Evolutionary conservation across 805 yeast genomes (phyloP).

Genomic region (Wickerhamiella bombiphila): DNA sequence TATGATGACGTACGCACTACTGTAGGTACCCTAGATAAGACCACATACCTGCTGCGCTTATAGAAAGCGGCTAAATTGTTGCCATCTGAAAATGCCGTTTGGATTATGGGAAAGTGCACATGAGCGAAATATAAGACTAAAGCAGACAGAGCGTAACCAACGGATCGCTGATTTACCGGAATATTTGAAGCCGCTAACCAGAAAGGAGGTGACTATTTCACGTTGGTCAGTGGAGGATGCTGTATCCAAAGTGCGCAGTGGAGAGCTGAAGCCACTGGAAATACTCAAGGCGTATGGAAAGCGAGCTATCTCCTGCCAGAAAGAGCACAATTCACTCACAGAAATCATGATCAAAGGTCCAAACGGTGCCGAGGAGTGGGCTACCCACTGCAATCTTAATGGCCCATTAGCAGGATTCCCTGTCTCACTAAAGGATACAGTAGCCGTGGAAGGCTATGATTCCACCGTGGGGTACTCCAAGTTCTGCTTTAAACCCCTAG

Average conservation of each 20-base stretch:
- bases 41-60: no score
- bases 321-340: slow-evolving; percentile 39
- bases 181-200: slow-evolving; percentile 27
- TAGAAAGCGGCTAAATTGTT: no score
- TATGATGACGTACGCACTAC: no score
- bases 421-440: slow-evolving; percentile 46
- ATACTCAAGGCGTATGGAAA: slow-evolving; percentile 52
- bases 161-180: slow-evolving; percentile 24
- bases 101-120: no score
- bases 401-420: slow-evolving; percentile 55
- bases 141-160: slow-evolving; percentile 16
- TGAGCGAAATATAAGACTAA: no score
- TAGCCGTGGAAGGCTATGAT: slow-evolving; percentile 34
- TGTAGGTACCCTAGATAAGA: no score
- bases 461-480: slow-evolving; percentile 38
- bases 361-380: slow-evolving; percentile 53
- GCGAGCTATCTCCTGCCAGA: slow-evolving; percentile 48
- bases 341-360: slow-evolving; percentile 50
- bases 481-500: slow-evolving; percentile 28
- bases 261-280: slow-evolving; percentile 34
- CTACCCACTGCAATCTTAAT: slow-evolving; percentile 32
- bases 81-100: no score
- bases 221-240: slow-evolving; percentile 30
- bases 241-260: slow-evolving; percentile 31
- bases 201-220: slow-evolving; percentile 25